A percentile compares a stretch with the other conserved stretches of the same genome.
These are phyloP conservation scores for Xylaria sp. DNA, from an alignment of 2,329 filamentous ascomycete genomes.

Conservation along the genomic window DNA sequence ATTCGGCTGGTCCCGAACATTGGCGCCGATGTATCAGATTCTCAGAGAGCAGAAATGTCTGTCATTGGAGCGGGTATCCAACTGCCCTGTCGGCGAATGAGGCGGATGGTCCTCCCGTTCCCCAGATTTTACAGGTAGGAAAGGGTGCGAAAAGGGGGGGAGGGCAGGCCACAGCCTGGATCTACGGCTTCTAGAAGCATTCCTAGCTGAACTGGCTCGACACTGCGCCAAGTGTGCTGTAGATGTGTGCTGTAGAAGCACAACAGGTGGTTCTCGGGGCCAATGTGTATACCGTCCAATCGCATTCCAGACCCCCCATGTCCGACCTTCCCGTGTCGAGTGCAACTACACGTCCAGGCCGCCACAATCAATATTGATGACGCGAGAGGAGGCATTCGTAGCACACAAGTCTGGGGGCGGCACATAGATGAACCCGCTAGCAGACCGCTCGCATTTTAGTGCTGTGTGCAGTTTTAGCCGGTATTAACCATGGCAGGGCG, in stretches of 20 bases:
- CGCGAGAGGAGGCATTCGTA: conserved; percentile 27
- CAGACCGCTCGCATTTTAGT: conserved; percentile 38
- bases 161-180: conserved; percentile 10
- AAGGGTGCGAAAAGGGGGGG: not conserved
- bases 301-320: conserved; percentile 10
- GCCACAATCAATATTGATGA: conserved; percentile 39
- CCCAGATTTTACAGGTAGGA: conserved; percentile 23
- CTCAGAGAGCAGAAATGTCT: not conserved
- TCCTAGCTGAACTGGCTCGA: conserved; percentile 31
- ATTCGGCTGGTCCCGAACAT: conserved; percentile 32
- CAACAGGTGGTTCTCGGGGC: conserved; percentile 22
- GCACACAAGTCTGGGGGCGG: conserved; percentile 16
- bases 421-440: conserved; percentile 36
- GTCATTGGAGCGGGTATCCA: not conserved
- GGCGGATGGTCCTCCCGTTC: conserved; percentile 18
- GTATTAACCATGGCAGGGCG: conserved; percentile 30
- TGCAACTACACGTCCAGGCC: conserved; percentile 35
- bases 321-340: conserved; percentile 31
- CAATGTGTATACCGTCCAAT: conserved; percentile 26
- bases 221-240: conserved; percentile 8
- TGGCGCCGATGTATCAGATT: conserved; percentile 17
- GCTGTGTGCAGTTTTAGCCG: conserved; percentile 44
- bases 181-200: conserved; percentile 37
- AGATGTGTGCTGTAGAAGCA: conserved; percentile 24
- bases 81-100: not conserved